Evolutionary conservation across 2,329 filamentous ascomycete genomes (phyloP), one percentile per base, ranked within the genome.

Genomic region (Delphinella strobiligena): DNA sequence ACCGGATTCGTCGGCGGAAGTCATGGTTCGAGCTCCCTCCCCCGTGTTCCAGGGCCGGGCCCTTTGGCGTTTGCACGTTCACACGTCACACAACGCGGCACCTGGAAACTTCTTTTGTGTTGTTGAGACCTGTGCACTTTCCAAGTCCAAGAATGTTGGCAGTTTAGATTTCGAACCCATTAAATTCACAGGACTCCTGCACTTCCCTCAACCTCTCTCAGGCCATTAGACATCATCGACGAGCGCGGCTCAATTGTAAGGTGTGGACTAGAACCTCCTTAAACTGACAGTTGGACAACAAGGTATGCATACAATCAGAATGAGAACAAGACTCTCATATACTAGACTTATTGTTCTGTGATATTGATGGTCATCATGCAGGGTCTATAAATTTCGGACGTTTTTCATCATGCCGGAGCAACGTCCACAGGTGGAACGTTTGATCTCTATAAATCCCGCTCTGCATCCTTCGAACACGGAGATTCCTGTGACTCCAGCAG

Each of bases 401-500:
- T 12, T 12, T 27, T 7, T 27, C 12, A 27, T 12, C 22, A 27
- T 27, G 22, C 22, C 22, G 22, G 22, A 27, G 22, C 22, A 27
- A 27, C 22, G 22, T 27, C 22, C 22, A 7, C 22, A 27, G 22
- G 22, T 12, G 22, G 22, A 27, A 12, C 34, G 39, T 15, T 30
- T 37, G 17, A 29, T 24, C 18, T 47, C 51, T 31, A 50, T 54
- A 18, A 59, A 63, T 52, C 62, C 61, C 19, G 62, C 61, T 4
- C 56, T 64, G 19, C 52, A 61, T 15, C 41, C 48, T 15, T 53
- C 57, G 37, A 55, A 62, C 41, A 64, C 56, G 35, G 50, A 49
- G 10, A 55, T 64, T 12, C 63, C 63, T 10, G 63, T 67, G 37
- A 66, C 63, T 9, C 63, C 63, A 15, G 62, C 59, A 35, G 53